Evolutionary conservation across 805 yeast species (phyloP), one percentile per base, ranked within the genome.

Genomic region (Kurtzmaniella fragi): DNA sequence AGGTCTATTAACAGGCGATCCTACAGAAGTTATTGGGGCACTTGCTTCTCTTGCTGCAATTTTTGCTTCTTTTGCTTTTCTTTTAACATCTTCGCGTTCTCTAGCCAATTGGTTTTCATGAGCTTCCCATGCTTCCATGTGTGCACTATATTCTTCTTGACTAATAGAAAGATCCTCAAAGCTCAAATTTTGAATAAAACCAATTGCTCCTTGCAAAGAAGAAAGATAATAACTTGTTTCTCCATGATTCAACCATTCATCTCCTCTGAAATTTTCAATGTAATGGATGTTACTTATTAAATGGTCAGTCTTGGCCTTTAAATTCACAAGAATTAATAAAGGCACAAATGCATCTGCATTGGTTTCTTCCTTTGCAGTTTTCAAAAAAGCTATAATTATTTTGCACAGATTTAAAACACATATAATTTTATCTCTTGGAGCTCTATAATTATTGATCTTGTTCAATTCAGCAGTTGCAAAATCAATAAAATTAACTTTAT

Each of bases 321-420:
- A 58, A 2, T 90, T 75, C 9, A 91, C 84, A 48, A 80, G 82
- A 17, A 93, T 88, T 38, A 93, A 65, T 31, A 91, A 57, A 0
- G 99, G 99, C n/a, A 93, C 74, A 59, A 93, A 93, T 29, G 85
- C 78, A 61, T 93, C 99, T 0, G 99, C 99, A 48, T 89, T 90
- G 7, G 73, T 65, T 49, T 85, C 91, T 37, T 70, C 66, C 42
- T 80, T 84, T 39, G 79, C 71, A 43, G 80, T 85, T 45, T 89
- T 80, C 34, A 95, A 75, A 41, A 87, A 71, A 9, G 95, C 95
- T 67, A 89, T 90, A 5, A 95, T 82, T 15, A 93, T 90, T 59
- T 91, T 91, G 55, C 97, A 91, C 38, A 93, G 80, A 61, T 93
- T 95, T 45, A 93, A 70, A 2, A 93, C 71, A 57, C 98, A 93